Base-by-base conservation (phyloP, 1,139 yeast genomes). In the Pichia sp. region DNA sequence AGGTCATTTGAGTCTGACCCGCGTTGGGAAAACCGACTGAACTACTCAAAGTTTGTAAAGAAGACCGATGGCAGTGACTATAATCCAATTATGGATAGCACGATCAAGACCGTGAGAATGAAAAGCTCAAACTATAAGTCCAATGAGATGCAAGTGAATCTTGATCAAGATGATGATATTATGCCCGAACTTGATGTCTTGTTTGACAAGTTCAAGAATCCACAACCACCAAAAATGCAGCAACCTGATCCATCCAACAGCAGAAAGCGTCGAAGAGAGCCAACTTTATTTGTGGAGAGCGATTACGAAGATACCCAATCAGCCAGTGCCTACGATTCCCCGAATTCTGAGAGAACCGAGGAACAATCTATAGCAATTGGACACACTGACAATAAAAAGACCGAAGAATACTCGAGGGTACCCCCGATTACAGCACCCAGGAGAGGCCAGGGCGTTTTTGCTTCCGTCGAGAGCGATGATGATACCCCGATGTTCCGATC, bases 401-500 rank as follows among this genome's bases (percentile, higher is more conserved):
- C n/a, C n/a, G n/a, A n/a, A n/a, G n/a, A n/a, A n/a, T n/a, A n/a
- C n/a, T n/a, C n/a, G n/a, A n/a, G n/a, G n/a, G n/a, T n/a, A n/a
- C n/a, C n/a, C n/a, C n/a, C n/a, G n/a, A n/a, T n/a, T n/a, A n/a
- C n/a, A n/a, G n/a, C n/a, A n/a, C n/a, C n/a, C 33, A 24, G 26
- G 22, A 10, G 18, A n/a, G 12, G 16, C 9, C 12, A 19, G 21
- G 25, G 22, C 22, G 22, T 11, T 22, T 10, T 26, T 11, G 20
- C 14, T 23, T 7, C 26, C 12, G 7, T 23, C 6, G 59, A 50
- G 14, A 53, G 52, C 27, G 60, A 58, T 33, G 59, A 55, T 27
- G 66, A 63, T 34, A 55, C 51, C 4, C 67, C 68, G 2, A 52
- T 50, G 12, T 66, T 66, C 41, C 60, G 51, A 39, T 63, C 64